Evolutionary conservation across 2,329 filamentous ascomycete genomes (phyloP).

Genomic region (Xylaria sp.): DNA sequence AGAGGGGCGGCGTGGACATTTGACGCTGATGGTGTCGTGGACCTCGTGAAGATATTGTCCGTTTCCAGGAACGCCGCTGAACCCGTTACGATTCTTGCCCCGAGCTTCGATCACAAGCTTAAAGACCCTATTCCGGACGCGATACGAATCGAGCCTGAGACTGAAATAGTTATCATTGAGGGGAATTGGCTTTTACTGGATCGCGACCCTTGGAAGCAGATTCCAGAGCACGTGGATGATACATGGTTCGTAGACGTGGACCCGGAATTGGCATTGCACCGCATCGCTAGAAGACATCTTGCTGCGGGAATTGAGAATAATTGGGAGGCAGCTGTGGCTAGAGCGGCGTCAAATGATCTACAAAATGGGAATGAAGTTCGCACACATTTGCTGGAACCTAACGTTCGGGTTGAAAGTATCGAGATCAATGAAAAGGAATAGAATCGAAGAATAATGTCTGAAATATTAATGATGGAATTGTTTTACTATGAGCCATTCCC

Average conservation of each 20-base stretch:
- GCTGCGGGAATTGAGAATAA: constrained; percentile 55
- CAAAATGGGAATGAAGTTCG: constrained; percentile 48
- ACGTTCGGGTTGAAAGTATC: constrained; percentile 18
- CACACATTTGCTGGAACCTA: constrained; percentile 10
- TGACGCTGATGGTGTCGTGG: constrained; percentile 44
- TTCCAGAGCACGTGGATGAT: constrained; percentile 54
- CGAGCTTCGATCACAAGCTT: constrained; percentile 44
- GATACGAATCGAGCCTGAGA: constrained; percentile 31
- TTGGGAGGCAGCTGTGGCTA: constrained; percentile 50
- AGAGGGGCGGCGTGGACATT: constrained; percentile 53
- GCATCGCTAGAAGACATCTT: constrained; percentile 55
- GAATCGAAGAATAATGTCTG: background rate
- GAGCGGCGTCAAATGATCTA: constrained; percentile 55
- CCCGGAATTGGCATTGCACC: constrained; percentile 49
- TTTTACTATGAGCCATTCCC: background rate
- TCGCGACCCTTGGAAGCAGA: constrained; percentile 49
- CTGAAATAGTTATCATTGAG: constrained; percentile 41
- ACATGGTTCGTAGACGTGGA: constrained; percentile 56
- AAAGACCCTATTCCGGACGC: constrained; percentile 43
- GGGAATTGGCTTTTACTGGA: constrained; percentile 49
- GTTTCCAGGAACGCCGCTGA: constrained; percentile 3
- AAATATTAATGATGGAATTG: background rate
- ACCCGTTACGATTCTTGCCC: constrained; percentile 32
- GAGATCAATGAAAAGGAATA: constrained; percentile 3
- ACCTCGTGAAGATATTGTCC: constrained; percentile 40